These are phyloP conservation scores for Fraxinus anomala DNA, from an alignment of 257 asterid genomes.

Conservation along the genomic window DNA sequence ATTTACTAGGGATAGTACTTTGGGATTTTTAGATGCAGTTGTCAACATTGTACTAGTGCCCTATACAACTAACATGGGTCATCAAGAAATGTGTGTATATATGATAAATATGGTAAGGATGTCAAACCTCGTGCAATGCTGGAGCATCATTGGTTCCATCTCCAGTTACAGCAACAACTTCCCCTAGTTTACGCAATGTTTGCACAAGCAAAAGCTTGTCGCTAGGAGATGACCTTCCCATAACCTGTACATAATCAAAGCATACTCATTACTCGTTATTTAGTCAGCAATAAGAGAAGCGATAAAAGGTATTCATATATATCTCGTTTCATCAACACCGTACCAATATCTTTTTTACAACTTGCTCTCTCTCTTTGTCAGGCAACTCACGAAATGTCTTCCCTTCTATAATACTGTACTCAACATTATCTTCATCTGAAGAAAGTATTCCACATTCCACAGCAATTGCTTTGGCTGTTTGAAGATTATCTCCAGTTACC, in stretches of 20 bases:
- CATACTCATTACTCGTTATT: slow-evolving; percentile 19
- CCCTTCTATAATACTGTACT: slow-evolving; percentile 76
- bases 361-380: slow-evolving; percentile 71
- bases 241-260: slow-evolving; percentile 54
- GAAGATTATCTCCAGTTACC: slow-evolving; percentile 96
- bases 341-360: slow-evolving; percentile 64
- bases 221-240: slow-evolving; percentile 95
- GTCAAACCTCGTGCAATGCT: slow-evolving; percentile 88
- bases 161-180: slow-evolving; percentile 95
- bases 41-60: background rate
- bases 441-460: slow-evolving; percentile 87
- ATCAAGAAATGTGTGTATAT: background rate
- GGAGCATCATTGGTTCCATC: slow-evolving; percentile 99
- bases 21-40: background rate
- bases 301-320: background rate
- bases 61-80: background rate
- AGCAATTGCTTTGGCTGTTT: slow-evolving; percentile 95
- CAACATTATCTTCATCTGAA: slow-evolving; percentile 57
- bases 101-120: slow-evolving; percentile 13
- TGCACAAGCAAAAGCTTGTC: slow-evolving; percentile 95
- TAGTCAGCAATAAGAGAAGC: background rate
- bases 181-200: slow-evolving; percentile 82
- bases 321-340: slow-evolving; percentile 24
- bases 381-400: slow-evolving; percentile 78
- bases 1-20: background rate